Base-by-base conservation (phyloP, 345 rosid species). In the Sonneratia caseolaris region DNA sequence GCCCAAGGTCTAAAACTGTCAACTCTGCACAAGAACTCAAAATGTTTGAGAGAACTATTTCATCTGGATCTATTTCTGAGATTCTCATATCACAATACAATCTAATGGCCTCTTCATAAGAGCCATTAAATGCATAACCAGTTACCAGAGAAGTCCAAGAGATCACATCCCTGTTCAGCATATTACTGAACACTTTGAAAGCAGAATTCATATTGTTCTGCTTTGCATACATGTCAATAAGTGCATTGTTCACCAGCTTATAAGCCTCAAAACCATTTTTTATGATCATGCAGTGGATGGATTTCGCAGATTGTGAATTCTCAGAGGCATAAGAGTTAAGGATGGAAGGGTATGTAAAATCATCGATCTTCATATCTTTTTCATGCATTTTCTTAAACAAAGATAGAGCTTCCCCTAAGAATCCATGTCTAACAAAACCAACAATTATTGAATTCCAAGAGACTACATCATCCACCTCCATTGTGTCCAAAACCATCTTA, bases 71-170 rank as follows among this genome's bases (percentile, higher is more conserved):
- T 56, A 91, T 55, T 70, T 86, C 89, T 68, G 78, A 78, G 38
- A 24, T 66, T 82, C 85, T 83, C 92, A 94, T 87, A 64, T 81
- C 78, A 78, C 87, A 72, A 74, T 90, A 94, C 77, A 87, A 68
- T 72, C 79, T 87, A 72, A 92, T 64, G 37, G 97, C 93, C 70
- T 88, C 91, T 82, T 86, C 86, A 71, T 77, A 79, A 66, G 73
- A 70, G 35, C 87, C 86, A 66, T 89, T 84, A 73, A 80, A 86
- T 37, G 97, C 79, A 66, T 77, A 84, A 47, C 99, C 97, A 18
- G 96, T 89, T 73, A 95, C 84, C 73, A 95, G 82, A 67, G 97
- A 91, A 27, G 97, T 91, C 99, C 99, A 95, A 13, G 97, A 84
- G 77, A 95, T 76, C 42, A 95, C 88, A 73, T 95, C 97, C 79